phyloP scores from a whole-genome alignment of 345 rosid species.

The Eucalyptus globulus region DNA sequence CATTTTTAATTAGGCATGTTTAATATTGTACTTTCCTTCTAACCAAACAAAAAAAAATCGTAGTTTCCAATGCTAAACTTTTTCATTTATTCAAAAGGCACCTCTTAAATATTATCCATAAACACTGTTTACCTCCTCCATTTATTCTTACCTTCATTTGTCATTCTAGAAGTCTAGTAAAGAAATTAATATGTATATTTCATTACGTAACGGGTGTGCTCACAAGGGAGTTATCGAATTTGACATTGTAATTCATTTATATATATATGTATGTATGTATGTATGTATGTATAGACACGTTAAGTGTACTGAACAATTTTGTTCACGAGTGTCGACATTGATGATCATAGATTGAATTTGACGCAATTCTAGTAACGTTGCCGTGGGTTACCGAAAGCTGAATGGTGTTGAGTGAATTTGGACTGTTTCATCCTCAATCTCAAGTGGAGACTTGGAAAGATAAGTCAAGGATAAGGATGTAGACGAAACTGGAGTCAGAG shows the following conservation, averaged over 20 bases:
- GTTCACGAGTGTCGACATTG: background rate
- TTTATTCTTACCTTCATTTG: background rate
- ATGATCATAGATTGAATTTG: background rate
- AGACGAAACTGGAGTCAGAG: background rate
- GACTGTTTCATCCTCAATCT: background rate
- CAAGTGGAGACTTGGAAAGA: background rate
- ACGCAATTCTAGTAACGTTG: background rate
- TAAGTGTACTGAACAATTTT: background rate
- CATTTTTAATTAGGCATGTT: too few species aligned
- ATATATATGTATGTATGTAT: fast-evolving
- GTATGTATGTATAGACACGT: background rate
- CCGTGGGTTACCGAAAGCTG: background rate
- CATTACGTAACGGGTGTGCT: too few species aligned
- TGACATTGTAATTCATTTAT: too few species aligned
- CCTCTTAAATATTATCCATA: background rate
- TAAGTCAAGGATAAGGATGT: background rate
- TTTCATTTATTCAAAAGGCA: background rate
- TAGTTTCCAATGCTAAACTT: background rate
- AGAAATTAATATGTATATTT: too few species aligned
- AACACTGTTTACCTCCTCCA: background rate
- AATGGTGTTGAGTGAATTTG: background rate
- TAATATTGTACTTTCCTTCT: background rate
- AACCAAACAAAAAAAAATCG: background rate
- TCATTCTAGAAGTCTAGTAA: background rate
- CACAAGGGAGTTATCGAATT: too few species aligned